A percentile compares a stretch with the other conserved stretches of the same genome.
These are phyloP conservation scores for Phaeosphaeriaceae sp. DNA, from an alignment of 2,329 filamentous ascomycete species.

Conservation along the genomic window DNA sequence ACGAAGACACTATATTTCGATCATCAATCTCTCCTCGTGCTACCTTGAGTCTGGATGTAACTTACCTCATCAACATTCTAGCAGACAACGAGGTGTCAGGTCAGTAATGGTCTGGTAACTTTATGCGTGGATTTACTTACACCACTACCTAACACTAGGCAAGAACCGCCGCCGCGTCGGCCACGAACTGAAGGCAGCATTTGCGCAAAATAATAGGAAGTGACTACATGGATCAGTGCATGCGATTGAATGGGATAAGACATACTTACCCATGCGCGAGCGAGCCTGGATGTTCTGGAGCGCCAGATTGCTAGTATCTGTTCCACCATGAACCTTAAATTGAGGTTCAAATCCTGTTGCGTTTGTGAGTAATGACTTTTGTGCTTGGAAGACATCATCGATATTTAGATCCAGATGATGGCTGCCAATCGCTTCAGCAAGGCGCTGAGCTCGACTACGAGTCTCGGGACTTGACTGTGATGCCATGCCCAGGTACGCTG, in stretches of 20 bases:
- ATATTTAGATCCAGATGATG: constrained; percentile 75
- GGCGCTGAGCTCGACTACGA: constrained; percentile 66
- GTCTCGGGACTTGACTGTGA: constrained; percentile 55
- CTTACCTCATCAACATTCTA: background rate
- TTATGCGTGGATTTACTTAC: constrained; percentile 54
- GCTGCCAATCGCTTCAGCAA: constrained; percentile 69
- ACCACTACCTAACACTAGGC: constrained; percentile 71
- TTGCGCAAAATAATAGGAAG: constrained; percentile 70
- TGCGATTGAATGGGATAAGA: background rate
- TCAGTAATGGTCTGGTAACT: background rate
- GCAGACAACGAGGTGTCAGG: background rate
- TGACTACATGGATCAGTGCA: constrained; percentile 46
- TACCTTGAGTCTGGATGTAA: background rate
- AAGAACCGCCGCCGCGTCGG: constrained; percentile 61
- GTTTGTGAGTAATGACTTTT: constrained; percentile 65
- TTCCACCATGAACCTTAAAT: constrained; percentile 71
- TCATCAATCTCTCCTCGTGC: background rate
- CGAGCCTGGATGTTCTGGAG: constrained; percentile 72
- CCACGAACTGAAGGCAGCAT: constrained; percentile 66
- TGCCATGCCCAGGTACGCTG: constrained; percentile 70
- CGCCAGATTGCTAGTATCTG: constrained; percentile 66
- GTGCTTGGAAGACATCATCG: constrained; percentile 68
- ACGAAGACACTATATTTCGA: constrained; percentile 47
- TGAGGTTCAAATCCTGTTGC: constrained; percentile 67
- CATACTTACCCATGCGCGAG: constrained; percentile 59